Conservation (phyloP, 352 stramenopile species). For the Discostella stelligera region DNA sequence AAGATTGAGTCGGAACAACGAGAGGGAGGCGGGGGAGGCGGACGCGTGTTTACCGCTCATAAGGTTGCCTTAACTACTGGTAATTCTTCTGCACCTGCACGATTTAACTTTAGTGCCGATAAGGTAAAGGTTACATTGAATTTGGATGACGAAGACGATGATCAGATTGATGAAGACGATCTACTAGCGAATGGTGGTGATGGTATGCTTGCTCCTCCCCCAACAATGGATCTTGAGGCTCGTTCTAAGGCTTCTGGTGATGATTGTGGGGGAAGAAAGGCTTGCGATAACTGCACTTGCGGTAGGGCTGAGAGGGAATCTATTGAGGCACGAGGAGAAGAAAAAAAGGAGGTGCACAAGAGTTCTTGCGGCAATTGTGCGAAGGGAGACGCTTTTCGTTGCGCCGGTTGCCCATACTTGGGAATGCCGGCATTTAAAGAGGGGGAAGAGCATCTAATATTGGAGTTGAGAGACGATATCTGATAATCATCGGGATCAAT, state of each 20-base stretch:
- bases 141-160: constrained; percentile 54
- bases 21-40: constrained; percentile 20
- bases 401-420: constrained; percentile 93
- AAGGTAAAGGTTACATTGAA: constrained; percentile 43
- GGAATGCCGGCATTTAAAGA: constrained; percentile 95
- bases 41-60: constrained; percentile 54
- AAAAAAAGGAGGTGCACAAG: constrained; percentile 43
- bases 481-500: too few relatives aligned
- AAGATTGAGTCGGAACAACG: constrained; percentile 53
- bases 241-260: constrained; percentile 65
- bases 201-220: constrained; percentile 56
- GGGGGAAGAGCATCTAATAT: constrained; percentile 83
- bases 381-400: constrained; percentile 97
- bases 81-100: constrained; percentile 20
- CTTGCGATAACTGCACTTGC: constrained; percentile 97
- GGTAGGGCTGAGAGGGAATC: constrained; percentile 81
- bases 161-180: constrained; percentile 75
- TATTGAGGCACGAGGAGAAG: constrained; percentile 17
- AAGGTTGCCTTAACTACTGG: constrained; percentile 22
- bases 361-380: constrained; percentile 87
- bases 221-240: constrained; percentile 35
- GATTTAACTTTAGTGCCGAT: constrained; percentile 28
- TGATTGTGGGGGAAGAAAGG: constrained; percentile 86
- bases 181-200: constrained; percentile 42
- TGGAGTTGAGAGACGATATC: constrained; percentile 82